A percentile compares a stretch with the other conserved stretches of the same genome.
phyloP scores from a whole-genome alignment of 257 asterid species.

The Galeopsis tetrahit region DNA sequence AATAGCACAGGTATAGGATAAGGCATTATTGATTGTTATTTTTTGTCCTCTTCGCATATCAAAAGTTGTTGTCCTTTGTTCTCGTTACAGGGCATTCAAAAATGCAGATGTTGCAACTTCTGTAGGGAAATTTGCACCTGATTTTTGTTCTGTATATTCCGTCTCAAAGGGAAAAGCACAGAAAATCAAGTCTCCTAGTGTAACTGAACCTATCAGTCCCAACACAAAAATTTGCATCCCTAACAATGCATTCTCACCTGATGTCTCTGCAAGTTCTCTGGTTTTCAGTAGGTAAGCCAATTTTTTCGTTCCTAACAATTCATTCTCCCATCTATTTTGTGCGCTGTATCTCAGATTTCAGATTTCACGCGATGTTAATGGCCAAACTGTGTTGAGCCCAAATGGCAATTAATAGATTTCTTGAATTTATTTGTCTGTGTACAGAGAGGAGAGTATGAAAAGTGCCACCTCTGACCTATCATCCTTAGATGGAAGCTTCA shows the following conservation, averaged over 20 bases:
- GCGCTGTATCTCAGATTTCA: background rate
- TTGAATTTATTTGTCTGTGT: background rate
- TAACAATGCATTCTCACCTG: slow-evolving; percentile 24
- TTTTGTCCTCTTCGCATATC: background rate
- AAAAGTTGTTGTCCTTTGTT: background rate
- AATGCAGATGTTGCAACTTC: slow-evolving; percentile 54
- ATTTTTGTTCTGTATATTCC: slow-evolving; percentile 62
- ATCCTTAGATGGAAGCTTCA: slow-evolving; percentile 28
- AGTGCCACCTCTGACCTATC: slow-evolving; percentile 36
- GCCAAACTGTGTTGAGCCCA: background rate
- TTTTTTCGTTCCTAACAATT: background rate
- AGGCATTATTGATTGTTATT: background rate
- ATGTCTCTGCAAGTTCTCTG: slow-evolving; percentile 26
- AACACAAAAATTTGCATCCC: slow-evolving; percentile 31
- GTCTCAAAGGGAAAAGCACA: slow-evolving; percentile 52
- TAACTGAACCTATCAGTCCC: slow-evolving; percentile 43
- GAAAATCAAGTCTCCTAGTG: slow-evolving; percentile 50
- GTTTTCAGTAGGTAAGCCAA: slow-evolving; percentile 42
- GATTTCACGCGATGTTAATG: background rate
- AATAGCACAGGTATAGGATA: background rate
- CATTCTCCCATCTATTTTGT: slow-evolving; percentile 1
- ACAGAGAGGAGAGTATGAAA: slow-evolving; percentile 54
- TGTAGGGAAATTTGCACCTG: slow-evolving; percentile 59
- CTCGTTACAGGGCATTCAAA: slow-evolving; percentile 64
- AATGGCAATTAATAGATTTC: background rate